Evolutionary conservation across 2,329 filamentous ascomycete species (phyloP).

Genomic region (Teratosphaeria nubilosa): DNA sequence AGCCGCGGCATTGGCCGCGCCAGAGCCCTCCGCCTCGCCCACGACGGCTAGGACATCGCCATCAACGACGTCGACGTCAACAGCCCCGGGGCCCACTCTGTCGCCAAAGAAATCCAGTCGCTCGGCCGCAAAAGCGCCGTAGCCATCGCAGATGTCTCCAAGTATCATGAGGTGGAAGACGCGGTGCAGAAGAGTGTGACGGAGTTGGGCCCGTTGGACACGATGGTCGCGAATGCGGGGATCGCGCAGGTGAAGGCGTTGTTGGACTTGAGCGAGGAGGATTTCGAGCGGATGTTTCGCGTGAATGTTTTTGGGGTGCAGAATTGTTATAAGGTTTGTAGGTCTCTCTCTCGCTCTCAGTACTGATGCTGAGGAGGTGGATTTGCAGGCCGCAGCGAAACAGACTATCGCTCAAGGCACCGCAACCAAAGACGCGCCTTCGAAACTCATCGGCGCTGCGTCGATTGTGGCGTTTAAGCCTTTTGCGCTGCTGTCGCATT

Average conservation of each 20-base stretch:
- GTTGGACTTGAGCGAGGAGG: slow-evolving; percentile 47
- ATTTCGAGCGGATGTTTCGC: slow-evolving; percentile 50
- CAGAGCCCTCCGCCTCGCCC: slow-evolving; percentile 53
- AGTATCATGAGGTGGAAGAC: slow-evolving; percentile 40
- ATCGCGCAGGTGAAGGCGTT: slow-evolving; percentile 48
- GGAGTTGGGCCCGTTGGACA: slow-evolving; percentile 43
- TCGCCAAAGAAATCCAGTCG: slow-evolving; percentile 42
- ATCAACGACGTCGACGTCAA: slow-evolving; percentile 53
- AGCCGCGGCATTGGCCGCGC: slow-evolving; percentile 42
- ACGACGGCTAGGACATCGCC: slow-evolving; percentile 56
- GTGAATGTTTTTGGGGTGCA: slow-evolving; percentile 57
- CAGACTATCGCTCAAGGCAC: slow-evolving; percentile 55
- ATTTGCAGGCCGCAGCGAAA: slow-evolving; percentile 47
- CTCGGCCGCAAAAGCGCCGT: slow-evolving; percentile 45
- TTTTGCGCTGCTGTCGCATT: slow-evolving; percentile 50
- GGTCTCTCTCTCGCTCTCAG: too few relatives aligned
- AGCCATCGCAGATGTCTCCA: slow-evolving; percentile 53
- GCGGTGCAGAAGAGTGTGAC: slow-evolving; percentile 45
- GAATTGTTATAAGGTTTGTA: slow-evolving; percentile 41
- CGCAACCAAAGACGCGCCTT: slow-evolving; percentile 26
- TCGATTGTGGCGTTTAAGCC: slow-evolving; percentile 52
- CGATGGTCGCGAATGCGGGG: slow-evolving; percentile 52
- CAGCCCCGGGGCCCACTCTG: slow-evolving; percentile 40
- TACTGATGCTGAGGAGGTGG: neutral
- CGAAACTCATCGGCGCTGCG: slow-evolving; percentile 39